phyloP scores from a whole-genome alignment of 345 rosid genomes.

The Heritiera fomes region DNA sequence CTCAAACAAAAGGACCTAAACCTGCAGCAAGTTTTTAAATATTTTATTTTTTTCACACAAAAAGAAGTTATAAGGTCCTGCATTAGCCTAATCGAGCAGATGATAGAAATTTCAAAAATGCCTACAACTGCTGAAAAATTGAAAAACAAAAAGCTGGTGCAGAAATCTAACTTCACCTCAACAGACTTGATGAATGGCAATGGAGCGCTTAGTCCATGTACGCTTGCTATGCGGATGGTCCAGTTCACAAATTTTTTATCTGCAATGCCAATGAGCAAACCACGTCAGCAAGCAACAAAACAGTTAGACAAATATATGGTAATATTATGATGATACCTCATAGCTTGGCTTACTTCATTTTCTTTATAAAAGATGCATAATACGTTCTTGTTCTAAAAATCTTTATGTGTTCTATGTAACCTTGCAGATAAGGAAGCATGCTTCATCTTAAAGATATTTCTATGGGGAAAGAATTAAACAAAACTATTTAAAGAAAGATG shows the following conservation, averaged over 20 bases:
- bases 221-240: constrained; percentile 76
- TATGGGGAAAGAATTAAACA: background rate
- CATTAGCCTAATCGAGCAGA: background rate
- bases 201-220: constrained; percentile 66
- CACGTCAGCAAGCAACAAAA: constrained; percentile 29
- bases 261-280: constrained; percentile 32
- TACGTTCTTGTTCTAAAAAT: background rate
- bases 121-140: constrained; percentile 12
- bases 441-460: background rate
- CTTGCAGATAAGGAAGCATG: background rate
- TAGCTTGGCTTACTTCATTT: background rate
- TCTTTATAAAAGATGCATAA: background rate
- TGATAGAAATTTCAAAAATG: constrained; percentile 10
- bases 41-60: background rate
- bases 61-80: background rate
- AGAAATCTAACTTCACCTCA: constrained; percentile 51
- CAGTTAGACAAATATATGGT: background rate
- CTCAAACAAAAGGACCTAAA: background rate
- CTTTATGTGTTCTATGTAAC: background rate
- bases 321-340: background rate
- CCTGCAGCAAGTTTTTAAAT: background rate
- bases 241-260: constrained; percentile 79
- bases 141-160: background rate
- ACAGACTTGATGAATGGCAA: constrained; percentile 78
- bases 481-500: background rate